Evolutionary conservation across 202 grass and related monocot species (phyloP).

Genomic region (Bolboschoenoplectus hybrid): DNA sequence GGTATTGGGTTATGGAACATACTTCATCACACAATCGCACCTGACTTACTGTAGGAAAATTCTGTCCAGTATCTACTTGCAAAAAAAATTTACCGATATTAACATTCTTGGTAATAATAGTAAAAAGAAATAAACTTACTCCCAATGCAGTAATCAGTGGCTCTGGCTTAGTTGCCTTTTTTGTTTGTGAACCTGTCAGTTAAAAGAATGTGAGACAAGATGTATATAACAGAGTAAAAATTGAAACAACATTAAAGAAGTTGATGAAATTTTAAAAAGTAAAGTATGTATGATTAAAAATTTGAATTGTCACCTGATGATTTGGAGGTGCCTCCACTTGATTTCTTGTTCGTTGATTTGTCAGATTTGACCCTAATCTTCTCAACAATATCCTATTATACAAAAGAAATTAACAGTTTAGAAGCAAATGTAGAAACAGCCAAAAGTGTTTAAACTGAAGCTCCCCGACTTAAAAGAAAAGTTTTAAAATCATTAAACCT

Average conservation of each 20-base stretch:
- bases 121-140: constrained; percentile 23
- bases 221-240: constrained; percentile 12
- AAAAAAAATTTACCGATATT: not conserved
- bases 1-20: not conserved
- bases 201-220: not conserved
- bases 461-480: not conserved
- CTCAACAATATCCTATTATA: constrained; percentile 56
- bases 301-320: constrained; percentile 30
- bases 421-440: not conserved
- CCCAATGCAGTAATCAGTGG: constrained; percentile 10
- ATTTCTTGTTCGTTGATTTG: constrained; percentile 26
- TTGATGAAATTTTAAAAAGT: constrained; percentile 10
- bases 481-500: constrained; percentile 27
- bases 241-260: not conserved
- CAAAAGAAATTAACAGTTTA: constrained; percentile 19
- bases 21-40: not conserved
- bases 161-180: constrained; percentile 25
- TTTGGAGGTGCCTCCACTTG: constrained; percentile 36
- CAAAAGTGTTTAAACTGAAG: constrained; percentile 7
- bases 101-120: not conserved
- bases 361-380: constrained; percentile 46
- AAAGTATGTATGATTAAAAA: not conserved
- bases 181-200: constrained; percentile 12
- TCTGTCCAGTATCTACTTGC: not conserved
- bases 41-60: constrained; percentile 5